Evolutionary conservation across 2,329 filamentous ascomycete genomes (phyloP).

Genomic region (Epichloe hybrida): DNA sequence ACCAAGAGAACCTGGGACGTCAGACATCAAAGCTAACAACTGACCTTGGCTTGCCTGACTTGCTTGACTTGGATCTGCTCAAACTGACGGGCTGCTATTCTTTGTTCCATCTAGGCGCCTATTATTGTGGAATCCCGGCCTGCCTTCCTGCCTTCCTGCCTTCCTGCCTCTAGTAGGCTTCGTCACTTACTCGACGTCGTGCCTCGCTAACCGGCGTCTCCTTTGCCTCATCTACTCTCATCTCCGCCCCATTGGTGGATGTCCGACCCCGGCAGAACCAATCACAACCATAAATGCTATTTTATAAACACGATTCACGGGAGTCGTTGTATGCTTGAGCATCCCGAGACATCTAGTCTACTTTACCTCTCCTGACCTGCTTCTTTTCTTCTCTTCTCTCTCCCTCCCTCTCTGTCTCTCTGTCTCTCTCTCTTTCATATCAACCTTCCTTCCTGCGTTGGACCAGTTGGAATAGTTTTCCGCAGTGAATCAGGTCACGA

Average conservation of each 20-base stretch:
- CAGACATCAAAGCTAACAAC: neutral
- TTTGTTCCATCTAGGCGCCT: conserved; percentile 8
- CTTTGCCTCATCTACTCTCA: conserved; percentile 22
- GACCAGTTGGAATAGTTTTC: neutral
- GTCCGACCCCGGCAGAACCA: conserved; percentile 18
- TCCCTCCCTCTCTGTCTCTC: too few species aligned
- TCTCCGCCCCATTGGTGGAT: conserved; percentile 20
- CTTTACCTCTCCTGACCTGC: conserved; percentile 1
- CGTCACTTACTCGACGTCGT: conserved; percentile 12
- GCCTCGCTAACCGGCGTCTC: conserved; percentile 18
- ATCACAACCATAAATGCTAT: conserved; percentile 18
- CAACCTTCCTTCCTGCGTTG: neutral
- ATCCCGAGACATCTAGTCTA: conserved; percentile 16
- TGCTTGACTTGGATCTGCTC: neutral
- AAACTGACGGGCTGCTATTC: neutral
- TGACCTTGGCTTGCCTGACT: neutral
- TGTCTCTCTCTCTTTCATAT: neutral
- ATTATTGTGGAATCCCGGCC: conserved; percentile 12
- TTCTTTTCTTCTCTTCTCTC: conserved; percentile 2
- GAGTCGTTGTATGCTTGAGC: conserved; percentile 12
- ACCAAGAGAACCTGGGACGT: neutral
- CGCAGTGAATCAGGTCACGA: neutral
- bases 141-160: conserved; percentile 8
- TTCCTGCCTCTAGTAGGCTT: neutral
- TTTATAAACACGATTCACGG: conserved; percentile 16